Evolutionary conservation across 2,329 filamentous ascomycete species (phyloP), one percentile per base, ranked within the genome.

Genomic region (Proliferodiscus dingleyae): DNA sequence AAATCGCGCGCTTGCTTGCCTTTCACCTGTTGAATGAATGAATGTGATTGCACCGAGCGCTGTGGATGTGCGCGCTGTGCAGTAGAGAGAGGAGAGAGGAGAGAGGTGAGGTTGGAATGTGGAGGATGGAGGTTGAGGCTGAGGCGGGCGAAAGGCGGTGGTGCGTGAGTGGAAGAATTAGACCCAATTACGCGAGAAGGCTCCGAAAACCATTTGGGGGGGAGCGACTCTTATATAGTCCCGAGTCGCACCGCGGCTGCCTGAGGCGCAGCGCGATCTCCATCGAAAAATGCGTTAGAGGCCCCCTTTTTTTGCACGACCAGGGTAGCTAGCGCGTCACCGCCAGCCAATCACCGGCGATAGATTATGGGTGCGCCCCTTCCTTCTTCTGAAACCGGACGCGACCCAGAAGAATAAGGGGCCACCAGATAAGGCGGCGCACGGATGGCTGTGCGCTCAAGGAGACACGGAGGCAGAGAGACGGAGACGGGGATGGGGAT

Each of bases 11-110:
- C 18, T 28, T 28, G 26, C 13, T 28, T 28, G 7, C 46, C 47
- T 43, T 49, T 54, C 49, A 49, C 49, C 49, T 46, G 46, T 41
- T 55, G 49, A 56, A 60, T 55, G 56, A 57, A 58, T 53, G 58
- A n/a, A n/a, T n/a, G n/a, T 56, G 55, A 24, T 37, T 45, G 47
- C 50, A 40, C 53, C 57, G 53, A 45, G 51, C 56, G 57, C 57
- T 46, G 30, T 45, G 45, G n/a, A 46, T 43, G 41, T 49, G 57
- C 52, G 55, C 52, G 49, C 54, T 54, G 51, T 50, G 22, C 13
- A 28, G 39, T 23, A 37, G 37, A 22, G 34, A 23, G 21, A 26
- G 37, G 22, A 33, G 37, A 37, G 32, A 42, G 33, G 45, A 43
- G 29, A 9, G 15, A 13, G 28, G 8, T 45, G 21, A 28, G 43